Percentiles rank a stretch among this genome's conserved stretches.
These are phyloP conservation scores for Phytomonas sp. DNA, from an alignment of 208 protist species.

Conservation along the genomic window DNA sequence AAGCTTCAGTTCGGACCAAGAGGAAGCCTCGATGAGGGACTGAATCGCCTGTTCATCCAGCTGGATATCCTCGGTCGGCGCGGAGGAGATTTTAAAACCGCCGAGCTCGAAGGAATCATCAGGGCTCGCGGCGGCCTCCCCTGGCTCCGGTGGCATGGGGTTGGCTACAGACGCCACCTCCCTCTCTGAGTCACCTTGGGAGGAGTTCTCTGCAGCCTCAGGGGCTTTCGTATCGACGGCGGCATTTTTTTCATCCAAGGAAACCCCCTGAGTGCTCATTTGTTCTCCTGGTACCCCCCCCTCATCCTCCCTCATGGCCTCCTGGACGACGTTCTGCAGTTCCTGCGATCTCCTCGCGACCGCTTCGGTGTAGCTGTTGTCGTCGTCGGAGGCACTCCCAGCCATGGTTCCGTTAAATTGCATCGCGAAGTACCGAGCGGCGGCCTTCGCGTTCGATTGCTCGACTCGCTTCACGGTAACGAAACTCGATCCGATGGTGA, in stretches of 20 bases:
- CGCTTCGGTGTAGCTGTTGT: conserved; percentile 13
- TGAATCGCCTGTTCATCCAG: conserved; percentile 50
- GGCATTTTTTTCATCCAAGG: not conserved
- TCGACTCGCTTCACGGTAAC: conserved; percentile 77
- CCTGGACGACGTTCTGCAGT: conserved; percentile 37
- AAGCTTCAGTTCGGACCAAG: conserved; percentile 79
- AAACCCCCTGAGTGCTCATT: not conserved
- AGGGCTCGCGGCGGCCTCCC: not conserved
- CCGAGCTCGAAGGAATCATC: not conserved
- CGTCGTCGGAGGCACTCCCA: not conserved
- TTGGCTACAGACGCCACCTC: not conserved
- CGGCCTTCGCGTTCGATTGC: conserved; percentile 38
- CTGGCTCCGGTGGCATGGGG: no score
- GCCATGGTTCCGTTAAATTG: conserved; percentile 28
- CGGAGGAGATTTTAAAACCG: not conserved
- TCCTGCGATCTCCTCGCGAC: conserved; percentile 39
- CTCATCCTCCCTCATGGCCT: conserved; percentile 7
- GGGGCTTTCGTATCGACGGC: not conserved
- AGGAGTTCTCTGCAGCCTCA: not conserved
- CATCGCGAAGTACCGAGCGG: conserved; percentile 55
- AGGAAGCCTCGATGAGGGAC: conserved; percentile 43
- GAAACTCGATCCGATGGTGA: conserved; percentile 66
- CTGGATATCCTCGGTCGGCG: not conserved
- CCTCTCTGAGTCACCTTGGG: not conserved
- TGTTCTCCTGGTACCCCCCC: conserved; percentile 7